Percentiles rank a stretch among this genome's conserved stretches.
These are phyloP conservation scores for Phellinidium pouzarii DNA, from an alignment of 1,284 basidiomycete genomes.

Conservation along the genomic window DNA sequence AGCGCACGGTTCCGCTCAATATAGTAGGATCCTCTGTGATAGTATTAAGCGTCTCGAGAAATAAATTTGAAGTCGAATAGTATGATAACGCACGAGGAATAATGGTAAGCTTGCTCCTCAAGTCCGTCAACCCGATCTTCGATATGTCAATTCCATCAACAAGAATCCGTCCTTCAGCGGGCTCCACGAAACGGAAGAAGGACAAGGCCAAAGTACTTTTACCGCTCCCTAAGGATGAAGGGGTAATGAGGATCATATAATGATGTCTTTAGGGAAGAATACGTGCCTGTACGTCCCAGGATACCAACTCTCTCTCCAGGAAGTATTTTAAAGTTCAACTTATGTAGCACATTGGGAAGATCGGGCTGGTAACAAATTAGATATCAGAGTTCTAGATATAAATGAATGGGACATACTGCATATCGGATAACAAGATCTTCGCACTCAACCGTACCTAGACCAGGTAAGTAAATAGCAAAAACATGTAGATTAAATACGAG, in stretches of 20 bases:
- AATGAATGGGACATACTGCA: constrained; percentile 51
- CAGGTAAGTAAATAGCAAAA: background rate
- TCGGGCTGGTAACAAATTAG: constrained; percentile 46
- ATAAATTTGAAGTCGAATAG: background rate
- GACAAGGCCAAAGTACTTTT: constrained; percentile 88
- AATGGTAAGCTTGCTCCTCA: constrained; percentile 82
- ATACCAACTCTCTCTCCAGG: constrained; percentile 84
- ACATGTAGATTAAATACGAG: background rate
- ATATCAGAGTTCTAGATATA: background rate
- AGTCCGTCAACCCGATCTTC: constrained; percentile 80
- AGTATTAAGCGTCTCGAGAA: no score
- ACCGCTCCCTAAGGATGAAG: constrained; percentile 32
- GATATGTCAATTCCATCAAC: constrained; percentile 89
- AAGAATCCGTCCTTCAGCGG: constrained; percentile 72
- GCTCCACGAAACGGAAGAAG: constrained; percentile 95
- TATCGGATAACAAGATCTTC: constrained; percentile 83
- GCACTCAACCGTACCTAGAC: constrained; percentile 51
- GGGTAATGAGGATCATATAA: background rate
- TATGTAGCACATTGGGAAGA: constrained; percentile 81
- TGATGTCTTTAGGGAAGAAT: background rate
- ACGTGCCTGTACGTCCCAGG: constrained; percentile 76
- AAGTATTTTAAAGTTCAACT: constrained; percentile 69
- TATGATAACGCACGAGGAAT: constrained; percentile 75
- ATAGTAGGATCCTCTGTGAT: constrained; percentile 81
- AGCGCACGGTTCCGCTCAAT: constrained; percentile 79